phyloP scores from a whole-genome alignment of 345 rosid genomes.

The Turritis glabra region DNA sequence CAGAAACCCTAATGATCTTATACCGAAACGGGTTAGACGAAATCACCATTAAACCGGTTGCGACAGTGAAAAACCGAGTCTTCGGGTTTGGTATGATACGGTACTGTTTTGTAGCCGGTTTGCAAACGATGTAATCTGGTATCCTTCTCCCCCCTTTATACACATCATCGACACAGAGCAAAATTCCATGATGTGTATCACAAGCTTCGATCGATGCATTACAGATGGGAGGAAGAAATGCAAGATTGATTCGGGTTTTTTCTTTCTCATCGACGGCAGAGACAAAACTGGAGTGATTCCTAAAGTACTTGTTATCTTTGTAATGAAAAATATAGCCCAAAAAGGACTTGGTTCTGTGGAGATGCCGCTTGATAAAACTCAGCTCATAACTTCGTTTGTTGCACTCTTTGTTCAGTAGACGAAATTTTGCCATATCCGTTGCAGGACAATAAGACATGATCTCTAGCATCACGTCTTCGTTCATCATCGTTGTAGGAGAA shows the following conservation, averaged over 20 bases:
- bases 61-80: background rate
- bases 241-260: background rate
- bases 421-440: background rate
- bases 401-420: constrained; percentile 13
- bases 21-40: background rate
- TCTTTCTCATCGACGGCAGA: background rate
- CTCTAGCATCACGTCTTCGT: constrained; percentile 8
- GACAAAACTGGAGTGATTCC: background rate
- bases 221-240: background rate
- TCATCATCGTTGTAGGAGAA: too few relatives aligned
- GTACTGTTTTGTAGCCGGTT: constrained; percentile 30
- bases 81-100: constrained; percentile 22
- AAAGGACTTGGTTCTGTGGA: constrained; percentile 14
- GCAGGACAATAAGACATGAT: background rate
- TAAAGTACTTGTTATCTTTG: too few relatives aligned
- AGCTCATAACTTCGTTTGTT: constrained; percentile 29
- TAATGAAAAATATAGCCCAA: constrained; percentile 7
- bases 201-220: constrained; percentile 15
- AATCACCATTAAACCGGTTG: constrained; percentile 17
- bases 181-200: constrained; percentile 19
- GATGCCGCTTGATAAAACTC: constrained; percentile 7
- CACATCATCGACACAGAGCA: constrained; percentile 8
- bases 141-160: background rate
- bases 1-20: constrained; percentile 32
- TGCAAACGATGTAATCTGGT: constrained; percentile 24